Evolutionary conservation across 768 basidiomycete species (phyloP).

Genomic region (Agaricus subrufescens): DNA sequence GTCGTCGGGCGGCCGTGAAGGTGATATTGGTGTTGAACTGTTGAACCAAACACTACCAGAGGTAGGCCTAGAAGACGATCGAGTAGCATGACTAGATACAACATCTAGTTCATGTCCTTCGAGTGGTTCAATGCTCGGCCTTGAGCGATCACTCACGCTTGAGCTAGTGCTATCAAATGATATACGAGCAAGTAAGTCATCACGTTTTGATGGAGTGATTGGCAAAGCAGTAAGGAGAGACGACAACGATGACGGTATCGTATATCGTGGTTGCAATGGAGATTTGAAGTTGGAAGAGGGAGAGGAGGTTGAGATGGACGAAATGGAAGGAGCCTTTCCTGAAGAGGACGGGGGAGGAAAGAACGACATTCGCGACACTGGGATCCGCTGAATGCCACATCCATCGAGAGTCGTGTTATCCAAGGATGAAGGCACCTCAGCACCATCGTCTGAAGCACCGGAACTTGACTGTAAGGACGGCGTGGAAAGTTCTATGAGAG

Average conservation of each 20-base stretch:
- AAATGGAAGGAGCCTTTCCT: constrained; percentile 12
- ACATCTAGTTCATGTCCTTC: constrained; percentile 43
- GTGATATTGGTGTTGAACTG: constrained; percentile 14
- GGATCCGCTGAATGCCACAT: constrained; percentile 38
- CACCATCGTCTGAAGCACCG: background rate
- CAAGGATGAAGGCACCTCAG: constrained; percentile 11
- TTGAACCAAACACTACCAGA: background rate
- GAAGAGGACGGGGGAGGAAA: constrained; percentile 43
- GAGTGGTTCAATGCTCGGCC: constrained; percentile 25
- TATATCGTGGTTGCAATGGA: constrained; percentile 21
- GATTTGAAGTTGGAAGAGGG: constrained; percentile 8
- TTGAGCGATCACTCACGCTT: constrained; percentile 34
- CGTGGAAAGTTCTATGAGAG: background rate
- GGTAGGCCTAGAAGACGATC: background rate
- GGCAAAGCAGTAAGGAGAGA: constrained; percentile 44
- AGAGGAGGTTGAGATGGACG: constrained; percentile 12
- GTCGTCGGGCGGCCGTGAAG: constrained; percentile 22
- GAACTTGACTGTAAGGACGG: constrained; percentile 11
- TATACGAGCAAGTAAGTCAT: constrained; percentile 49
- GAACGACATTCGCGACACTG: constrained; percentile 47
- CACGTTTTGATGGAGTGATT: constrained; percentile 48
- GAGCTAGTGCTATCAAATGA: constrained; percentile 50
- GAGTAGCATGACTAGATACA: constrained; percentile 20
- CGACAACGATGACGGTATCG: constrained; percentile 31
- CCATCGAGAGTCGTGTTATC: constrained; percentile 16